These are phyloP conservation scores for Alternaria triticina DNA, from an alignment of 2,329 filamentous ascomycete genomes.

Conservation along the genomic window DNA sequence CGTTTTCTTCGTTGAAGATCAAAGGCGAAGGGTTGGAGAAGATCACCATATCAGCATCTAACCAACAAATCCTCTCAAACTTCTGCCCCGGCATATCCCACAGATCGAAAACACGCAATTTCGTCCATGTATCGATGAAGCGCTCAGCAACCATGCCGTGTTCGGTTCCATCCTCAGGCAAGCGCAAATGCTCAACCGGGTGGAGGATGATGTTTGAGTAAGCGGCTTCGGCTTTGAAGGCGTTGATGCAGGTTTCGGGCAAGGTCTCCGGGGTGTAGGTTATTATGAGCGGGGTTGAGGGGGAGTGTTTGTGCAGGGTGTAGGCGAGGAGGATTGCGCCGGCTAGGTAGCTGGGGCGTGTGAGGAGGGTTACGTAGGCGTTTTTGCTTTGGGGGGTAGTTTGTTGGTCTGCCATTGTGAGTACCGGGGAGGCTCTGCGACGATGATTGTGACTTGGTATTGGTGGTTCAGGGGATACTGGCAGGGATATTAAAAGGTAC, in stretches of 20 bases:
- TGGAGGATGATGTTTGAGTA: constrained; percentile 51
- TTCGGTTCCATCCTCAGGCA: constrained; percentile 36
- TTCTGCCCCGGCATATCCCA: constrained; percentile 21
- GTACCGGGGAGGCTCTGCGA: neutral
- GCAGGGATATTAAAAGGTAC: neutral
- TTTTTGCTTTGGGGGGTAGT: constrained; percentile 11
- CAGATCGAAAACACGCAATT: constrained; percentile 61
- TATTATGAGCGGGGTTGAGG: constrained; percentile 57
- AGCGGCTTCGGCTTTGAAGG: constrained; percentile 51
- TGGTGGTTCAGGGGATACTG: neutral
- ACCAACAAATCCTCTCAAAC: constrained; percentile 54
- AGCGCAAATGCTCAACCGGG: constrained; percentile 51
- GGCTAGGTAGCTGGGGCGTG: constrained; percentile 59
- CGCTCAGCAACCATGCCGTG: constrained; percentile 57
- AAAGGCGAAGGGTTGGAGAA: constrained; percentile 48
- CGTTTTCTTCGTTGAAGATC: constrained; percentile 53
- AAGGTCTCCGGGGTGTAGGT: constrained; percentile 56
- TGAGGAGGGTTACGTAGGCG: constrained; percentile 60
- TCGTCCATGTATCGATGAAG: constrained; percentile 63
- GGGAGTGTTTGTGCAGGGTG: constrained; percentile 55
- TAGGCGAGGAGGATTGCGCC: constrained; percentile 60
- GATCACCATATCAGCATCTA: constrained; percentile 62
- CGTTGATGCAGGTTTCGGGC: constrained; percentile 47
- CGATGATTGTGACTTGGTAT: neutral
- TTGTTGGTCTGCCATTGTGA: constrained; percentile 15